These are phyloP conservation scores for Wallacemonas collosoma DNA, from an alignment of 208 protist genomes.

Conservation along the genomic window DNA sequence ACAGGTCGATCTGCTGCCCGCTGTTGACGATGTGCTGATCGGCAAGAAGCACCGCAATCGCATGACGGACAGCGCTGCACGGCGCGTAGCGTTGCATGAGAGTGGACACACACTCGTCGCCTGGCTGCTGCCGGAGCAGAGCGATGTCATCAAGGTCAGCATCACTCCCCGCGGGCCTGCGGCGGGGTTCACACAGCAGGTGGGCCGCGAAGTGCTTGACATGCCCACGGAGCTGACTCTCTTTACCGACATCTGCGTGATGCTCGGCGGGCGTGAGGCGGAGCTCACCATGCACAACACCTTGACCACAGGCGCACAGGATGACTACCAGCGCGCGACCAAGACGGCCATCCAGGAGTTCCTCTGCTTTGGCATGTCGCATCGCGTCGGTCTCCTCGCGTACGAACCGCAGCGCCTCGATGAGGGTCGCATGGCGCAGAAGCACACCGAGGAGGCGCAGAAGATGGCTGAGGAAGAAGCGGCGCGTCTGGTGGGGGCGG, in stretches of 20 bases:
- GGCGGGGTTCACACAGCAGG: slow-evolving; percentile 83
- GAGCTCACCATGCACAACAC: slow-evolving; percentile 93
- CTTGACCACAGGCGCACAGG: slow-evolving; percentile 89
- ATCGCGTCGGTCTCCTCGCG: slow-evolving; percentile 63
- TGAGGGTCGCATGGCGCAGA: slow-evolving; percentile 79
- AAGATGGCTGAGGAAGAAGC: slow-evolving; percentile 70
- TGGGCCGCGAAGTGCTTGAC: slow-evolving; percentile 77
- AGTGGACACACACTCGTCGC: slow-evolving; percentile 96
- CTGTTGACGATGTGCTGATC: slow-evolving; percentile 87
- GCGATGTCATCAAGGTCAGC: slow-evolving; percentile 95
- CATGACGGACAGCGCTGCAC: slow-evolving; percentile 53
- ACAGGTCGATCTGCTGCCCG: slow-evolving; percentile 56
- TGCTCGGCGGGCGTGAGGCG: slow-evolving; percentile 95
- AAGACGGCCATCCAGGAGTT: slow-evolving; percentile 67
- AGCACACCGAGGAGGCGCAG: slow-evolving; percentile 62
- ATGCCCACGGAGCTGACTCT: slow-evolving; percentile 89
- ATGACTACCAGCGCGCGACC: slow-evolving; percentile 94
- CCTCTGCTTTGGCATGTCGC: slow-evolving; percentile 83
- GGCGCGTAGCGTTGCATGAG: slow-evolving; percentile 94
- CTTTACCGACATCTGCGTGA: slow-evolving; percentile 91
- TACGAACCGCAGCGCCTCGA: slow-evolving; percentile 76
- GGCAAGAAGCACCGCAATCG: slow-evolving; percentile 85
- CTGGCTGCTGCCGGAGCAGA: slow-evolving; percentile 89
- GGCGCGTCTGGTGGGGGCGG: slow-evolving; percentile 53
- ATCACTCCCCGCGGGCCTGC: slow-evolving; percentile 92